Conservation (phyloP, 768 basidiomycete genomes). For the Podaxis sp. region DNA sequence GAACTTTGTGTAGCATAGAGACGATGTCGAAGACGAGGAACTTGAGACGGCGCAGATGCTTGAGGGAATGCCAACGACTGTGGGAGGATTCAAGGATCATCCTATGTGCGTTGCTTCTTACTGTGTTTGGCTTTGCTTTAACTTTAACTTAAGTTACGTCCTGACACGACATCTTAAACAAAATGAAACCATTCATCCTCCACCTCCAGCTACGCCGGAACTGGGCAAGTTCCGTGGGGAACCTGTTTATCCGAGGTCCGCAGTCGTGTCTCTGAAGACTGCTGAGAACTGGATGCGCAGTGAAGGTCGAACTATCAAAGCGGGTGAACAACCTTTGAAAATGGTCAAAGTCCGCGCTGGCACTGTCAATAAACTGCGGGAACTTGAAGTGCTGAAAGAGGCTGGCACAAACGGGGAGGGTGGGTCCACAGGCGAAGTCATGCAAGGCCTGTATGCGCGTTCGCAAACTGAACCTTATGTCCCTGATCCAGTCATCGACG, state of each 20-base stretch:
- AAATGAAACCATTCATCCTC: constrained; percentile 81
- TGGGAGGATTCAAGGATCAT: constrained; percentile 94
- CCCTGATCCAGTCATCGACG: constrained; percentile 82
- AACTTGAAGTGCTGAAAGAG: constrained; percentile 48
- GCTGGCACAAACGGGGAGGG: constrained; percentile 30
- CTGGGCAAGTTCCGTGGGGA: constrained; percentile 93
- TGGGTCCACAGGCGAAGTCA: constrained; percentile 39
- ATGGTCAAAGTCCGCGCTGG: constrained; percentile 82
- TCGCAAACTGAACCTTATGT: constrained; percentile 81
- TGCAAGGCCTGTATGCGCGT: constrained; percentile 86
- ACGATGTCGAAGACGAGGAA: constrained; percentile 92
- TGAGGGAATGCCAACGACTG: constrained; percentile 91
- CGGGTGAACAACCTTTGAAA: constrained; percentile 84
- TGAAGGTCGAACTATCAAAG: constrained; percentile 68
- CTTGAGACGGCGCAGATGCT: constrained; percentile 70
- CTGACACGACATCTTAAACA: constrained; percentile 85
- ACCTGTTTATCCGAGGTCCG: constrained; percentile 82
- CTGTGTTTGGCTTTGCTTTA: not conserved
- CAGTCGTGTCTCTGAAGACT: constrained; percentile 84
- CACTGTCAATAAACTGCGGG: constrained; percentile 76
- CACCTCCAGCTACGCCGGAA: constrained; percentile 57
- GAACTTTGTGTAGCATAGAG: constrained; percentile 64
- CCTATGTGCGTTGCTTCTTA: constrained; percentile 59
- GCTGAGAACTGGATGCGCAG: constrained; percentile 93
- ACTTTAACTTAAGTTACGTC: constrained; percentile 40